Conservation (phyloP, 2,329 filamentous ascomycete species). For the Fusarium vanettenii region DNA sequence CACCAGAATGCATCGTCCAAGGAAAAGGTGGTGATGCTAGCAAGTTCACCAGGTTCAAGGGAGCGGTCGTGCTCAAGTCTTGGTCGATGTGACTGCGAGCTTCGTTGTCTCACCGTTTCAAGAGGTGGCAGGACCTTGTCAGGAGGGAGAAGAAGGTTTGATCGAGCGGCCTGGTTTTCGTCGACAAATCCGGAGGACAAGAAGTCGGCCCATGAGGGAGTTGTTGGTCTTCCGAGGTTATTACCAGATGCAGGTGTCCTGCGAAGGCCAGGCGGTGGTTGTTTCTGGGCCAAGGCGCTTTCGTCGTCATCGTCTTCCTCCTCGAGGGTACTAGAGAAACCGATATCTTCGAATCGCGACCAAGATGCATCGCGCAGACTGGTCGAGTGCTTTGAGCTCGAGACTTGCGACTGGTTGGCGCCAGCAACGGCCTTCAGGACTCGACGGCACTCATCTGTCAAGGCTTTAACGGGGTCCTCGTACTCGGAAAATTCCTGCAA, state of each 20-base stretch:
- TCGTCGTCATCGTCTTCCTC: constrained; percentile 77
- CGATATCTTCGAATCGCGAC: constrained; percentile 96
- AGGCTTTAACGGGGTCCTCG: constrained; percentile 85
- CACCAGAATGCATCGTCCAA: constrained; percentile 99
- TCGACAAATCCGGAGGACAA: constrained; percentile 93
- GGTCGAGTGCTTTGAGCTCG: constrained; percentile 76
- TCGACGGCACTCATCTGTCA: constrained; percentile 94
- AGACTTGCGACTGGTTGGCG: constrained; percentile 85
- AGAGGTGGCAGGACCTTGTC: constrained; percentile 93
- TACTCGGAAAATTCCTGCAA: constrained; percentile 88
- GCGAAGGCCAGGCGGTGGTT: constrained; percentile 63
- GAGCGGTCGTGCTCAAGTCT: constrained; percentile 74
- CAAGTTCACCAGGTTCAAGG: constrained; percentile 91
- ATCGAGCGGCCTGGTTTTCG: constrained; percentile 67
- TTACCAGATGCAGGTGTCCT: constrained; percentile 76
- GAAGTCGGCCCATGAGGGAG: constrained; percentile 98
- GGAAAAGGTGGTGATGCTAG: constrained; percentile 87
- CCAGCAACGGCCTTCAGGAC: constrained; percentile 90
- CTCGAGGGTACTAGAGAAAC: constrained; percentile 82
- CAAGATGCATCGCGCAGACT: constrained; percentile 87
- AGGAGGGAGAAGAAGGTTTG: constrained; percentile 84
- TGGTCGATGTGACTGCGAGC: constrained; percentile 85
- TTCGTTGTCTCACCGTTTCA: constrained; percentile 78
- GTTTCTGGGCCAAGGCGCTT: constrained; percentile 52
- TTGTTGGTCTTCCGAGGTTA: constrained; percentile 84